A percentile compares a stretch with the other conserved stretches of the same genome.
Evolutionary conservation across 768 basidiomycete genomes (phyloP).

Genomic region (Cyclocybe cylindracea): DNA sequence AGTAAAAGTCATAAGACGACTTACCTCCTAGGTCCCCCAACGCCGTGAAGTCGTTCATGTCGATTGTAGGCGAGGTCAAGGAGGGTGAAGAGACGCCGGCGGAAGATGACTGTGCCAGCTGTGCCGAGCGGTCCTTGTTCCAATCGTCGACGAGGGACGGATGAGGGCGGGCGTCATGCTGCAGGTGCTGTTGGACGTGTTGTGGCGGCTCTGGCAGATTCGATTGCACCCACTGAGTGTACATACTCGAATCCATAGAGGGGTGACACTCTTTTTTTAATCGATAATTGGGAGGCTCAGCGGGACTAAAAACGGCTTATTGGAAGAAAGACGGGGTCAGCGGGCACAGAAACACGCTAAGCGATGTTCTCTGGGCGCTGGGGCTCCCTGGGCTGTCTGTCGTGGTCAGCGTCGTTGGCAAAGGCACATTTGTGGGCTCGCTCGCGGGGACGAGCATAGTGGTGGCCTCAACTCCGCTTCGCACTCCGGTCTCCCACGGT

Average conservation of each 20-base stretch:
- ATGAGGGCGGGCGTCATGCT: constrained; percentile 21
- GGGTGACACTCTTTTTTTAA: constrained; percentile 15
- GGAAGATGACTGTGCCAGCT: constrained; percentile 15
- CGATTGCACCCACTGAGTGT: constrained; percentile 44
- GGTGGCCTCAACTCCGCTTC: constrained; percentile 29
- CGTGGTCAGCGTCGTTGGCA: not conserved
- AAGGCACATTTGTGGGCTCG: not conserved
- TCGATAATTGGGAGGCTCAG: constrained; percentile 23
- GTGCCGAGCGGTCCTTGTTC: constrained; percentile 42
- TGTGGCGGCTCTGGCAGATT: constrained; percentile 34
- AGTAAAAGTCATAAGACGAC: constrained; percentile 11
- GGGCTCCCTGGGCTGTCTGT: not conserved
- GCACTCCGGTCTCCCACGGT: constrained; percentile 40
- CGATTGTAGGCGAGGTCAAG: constrained; percentile 29
- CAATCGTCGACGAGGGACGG: constrained; percentile 40
- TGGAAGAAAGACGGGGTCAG: constrained; percentile 3
- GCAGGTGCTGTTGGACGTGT: constrained; percentile 29
- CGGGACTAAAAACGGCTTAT: constrained; percentile 23
- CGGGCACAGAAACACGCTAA: constrained; percentile 5
- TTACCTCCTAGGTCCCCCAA: constrained; percentile 44
- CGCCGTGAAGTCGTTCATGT: constrained; percentile 43
- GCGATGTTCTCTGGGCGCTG: not conserved
- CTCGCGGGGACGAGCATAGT: not conserved
- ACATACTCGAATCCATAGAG: constrained; percentile 46
- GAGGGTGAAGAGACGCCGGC: constrained; percentile 12